Percentiles rank a stretch among this genome's conserved stretches.
phyloP scores from a whole-genome alignment of 75 land plant genomes.

The Azolla pinnata region DNA sequence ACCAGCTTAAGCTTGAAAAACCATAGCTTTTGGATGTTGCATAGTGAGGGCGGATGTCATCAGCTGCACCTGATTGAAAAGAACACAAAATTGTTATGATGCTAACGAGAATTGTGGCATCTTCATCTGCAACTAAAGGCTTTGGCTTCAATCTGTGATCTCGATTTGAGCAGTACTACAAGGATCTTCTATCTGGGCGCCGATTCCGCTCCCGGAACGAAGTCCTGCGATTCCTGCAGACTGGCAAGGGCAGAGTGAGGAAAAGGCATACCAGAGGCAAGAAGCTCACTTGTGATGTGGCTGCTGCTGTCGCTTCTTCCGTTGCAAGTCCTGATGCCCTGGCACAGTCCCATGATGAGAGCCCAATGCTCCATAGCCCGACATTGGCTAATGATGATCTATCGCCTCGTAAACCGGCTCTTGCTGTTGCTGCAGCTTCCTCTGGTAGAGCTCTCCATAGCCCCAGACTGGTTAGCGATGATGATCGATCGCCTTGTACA shows the following conservation, averaged over 20 bases:
- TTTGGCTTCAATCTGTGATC: too few species aligned
- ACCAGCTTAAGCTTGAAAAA: too few species aligned
- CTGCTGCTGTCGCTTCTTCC: not conserved
- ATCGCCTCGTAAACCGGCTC: not conserved
- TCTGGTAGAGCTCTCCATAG: not conserved
- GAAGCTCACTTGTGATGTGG: too few species aligned
- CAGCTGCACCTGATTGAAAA: too few species aligned
- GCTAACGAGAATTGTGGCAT: too few species aligned
- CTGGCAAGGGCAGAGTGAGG: conserved; percentile 2
- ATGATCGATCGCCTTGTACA: too few species aligned
- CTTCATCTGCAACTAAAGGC: too few species aligned
- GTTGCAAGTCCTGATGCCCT: not conserved
- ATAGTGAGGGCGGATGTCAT: too few species aligned
- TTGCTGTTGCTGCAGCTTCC: not conserved
- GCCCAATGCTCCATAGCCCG: too few species aligned
- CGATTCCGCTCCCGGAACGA: conserved; percentile 22
- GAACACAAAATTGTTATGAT: too few species aligned
- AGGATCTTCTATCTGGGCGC: conserved; percentile 9
- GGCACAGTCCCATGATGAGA: not conserved
- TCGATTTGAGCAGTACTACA: conserved; percentile 13
- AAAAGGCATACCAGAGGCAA: not conserved
- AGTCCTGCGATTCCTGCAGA: conserved; percentile 10
- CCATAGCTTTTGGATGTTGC: too few species aligned
- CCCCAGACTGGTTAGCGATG: too few species aligned
- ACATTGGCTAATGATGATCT: not conserved